Base-by-base conservation (phyloP, 1,139 yeast species). In the Kodamaea suecica region DNA sequence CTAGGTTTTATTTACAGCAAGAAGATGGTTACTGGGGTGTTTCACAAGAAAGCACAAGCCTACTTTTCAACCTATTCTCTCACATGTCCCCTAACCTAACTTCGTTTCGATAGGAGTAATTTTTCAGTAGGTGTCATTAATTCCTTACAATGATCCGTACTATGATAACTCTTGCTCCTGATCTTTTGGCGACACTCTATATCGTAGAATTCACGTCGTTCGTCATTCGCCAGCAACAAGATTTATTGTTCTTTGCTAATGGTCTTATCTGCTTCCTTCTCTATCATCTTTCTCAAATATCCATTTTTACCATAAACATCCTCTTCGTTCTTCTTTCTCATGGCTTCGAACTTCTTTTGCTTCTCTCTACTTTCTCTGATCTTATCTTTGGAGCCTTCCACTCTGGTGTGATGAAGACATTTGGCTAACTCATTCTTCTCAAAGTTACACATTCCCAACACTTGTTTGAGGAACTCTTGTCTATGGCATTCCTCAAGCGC, bases 401-500 rank as follows among this genome's bases (percentile, higher is more conserved):
- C 57, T 55, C 97, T 73, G 11, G 94, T 84, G 40, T 76, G 77
- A 52, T 87, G 94, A 27, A 92, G 69, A 60, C 98, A 92, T 53
- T 77, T 67, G 30, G 83, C 62, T 33, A 92, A 69, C 40, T 84
- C 90, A 43, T 84, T 86, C 53, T 88, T 88, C 50, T 84, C 83
- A 42, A 80, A 80, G 59, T 87, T 87, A 62, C 98, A 92, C 45
- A 77, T 67, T 25, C 97, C 97, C 47, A 86, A 66, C n/a, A 86
- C 80, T 53, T 84, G 78, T 49, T 77, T 73, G 44, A 84, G 50
- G 47, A 81, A 84, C 40, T 81, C 84, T 42, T 73, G 76, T 41
- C 78, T 71, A 53, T 90, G 97, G 56, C 98, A 92, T 54, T 85
- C 83, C 53, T 90, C 96, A 10, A 92, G 73, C 1, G 95, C 96